Conservation (phyloP, 2,329 filamentous ascomycete species). For the Pseudocercospora musae region DNA sequence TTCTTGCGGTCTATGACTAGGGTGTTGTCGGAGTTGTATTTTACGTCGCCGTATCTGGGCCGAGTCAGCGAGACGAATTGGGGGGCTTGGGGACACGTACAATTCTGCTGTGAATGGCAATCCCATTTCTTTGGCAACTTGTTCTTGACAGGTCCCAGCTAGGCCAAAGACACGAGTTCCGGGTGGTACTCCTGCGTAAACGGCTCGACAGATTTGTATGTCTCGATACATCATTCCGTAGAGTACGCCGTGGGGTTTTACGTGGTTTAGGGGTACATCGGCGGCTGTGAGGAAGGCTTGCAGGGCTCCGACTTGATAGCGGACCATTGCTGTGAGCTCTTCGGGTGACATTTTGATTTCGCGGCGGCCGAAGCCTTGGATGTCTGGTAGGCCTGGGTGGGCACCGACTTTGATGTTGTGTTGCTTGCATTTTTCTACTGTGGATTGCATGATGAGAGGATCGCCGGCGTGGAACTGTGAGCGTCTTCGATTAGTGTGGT, state of each 20-base stretch:
- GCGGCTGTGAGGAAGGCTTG: constrained; percentile 59
- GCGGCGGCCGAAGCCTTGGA: constrained; percentile 62
- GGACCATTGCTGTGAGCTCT: constrained; percentile 45
- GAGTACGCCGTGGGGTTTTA: constrained; percentile 55
- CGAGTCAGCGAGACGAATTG: too few species aligned
- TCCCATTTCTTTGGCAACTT: constrained; percentile 52
- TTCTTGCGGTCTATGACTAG: constrained; percentile 59
- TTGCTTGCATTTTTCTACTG: constrained; percentile 56
- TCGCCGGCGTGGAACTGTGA: constrained; percentile 50
- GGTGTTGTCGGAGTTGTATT: constrained; percentile 51
- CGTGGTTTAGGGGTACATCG: constrained; percentile 55
- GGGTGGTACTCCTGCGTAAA: constrained; percentile 52
- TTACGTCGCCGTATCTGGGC: constrained; percentile 52
- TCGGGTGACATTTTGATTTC: constrained; percentile 54
- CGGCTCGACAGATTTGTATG: constrained; percentile 50
- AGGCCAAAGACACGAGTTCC: constrained; percentile 54
- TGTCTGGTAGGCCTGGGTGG: constrained; percentile 63
- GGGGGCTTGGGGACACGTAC: neutral
- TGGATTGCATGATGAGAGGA: constrained; percentile 62
- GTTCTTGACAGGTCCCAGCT: constrained; percentile 54
- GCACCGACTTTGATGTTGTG: constrained; percentile 58
- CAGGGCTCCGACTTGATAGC: constrained; percentile 63
- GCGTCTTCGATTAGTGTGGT: neutral
- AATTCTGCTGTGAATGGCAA: constrained; percentile 54
- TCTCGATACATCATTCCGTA: constrained; percentile 56